These are phyloP conservation scores for Colletotrichum shisoi DNA, from an alignment of 2,329 filamentous ascomycete genomes.

Conservation along the genomic window DNA sequence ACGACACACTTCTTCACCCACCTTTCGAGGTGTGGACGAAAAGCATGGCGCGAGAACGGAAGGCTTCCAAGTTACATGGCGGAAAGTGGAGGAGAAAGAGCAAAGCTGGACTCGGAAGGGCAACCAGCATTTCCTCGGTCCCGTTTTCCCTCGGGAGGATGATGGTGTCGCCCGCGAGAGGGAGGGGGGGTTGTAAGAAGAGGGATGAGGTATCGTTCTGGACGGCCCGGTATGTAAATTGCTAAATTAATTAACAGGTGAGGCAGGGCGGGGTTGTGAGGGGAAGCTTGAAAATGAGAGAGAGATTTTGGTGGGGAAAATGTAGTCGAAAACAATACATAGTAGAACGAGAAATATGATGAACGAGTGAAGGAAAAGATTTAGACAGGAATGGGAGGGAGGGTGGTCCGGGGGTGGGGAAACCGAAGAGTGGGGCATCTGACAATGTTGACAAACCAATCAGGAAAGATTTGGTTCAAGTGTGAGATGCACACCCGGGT, in stretches of 20 bases:
- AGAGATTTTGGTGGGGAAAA: neutral
- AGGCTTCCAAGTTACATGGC: neutral
- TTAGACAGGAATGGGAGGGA: too few species aligned
- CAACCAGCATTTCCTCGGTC: neutral
- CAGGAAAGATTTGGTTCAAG: neutral
- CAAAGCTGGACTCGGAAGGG: constrained; percentile 7
- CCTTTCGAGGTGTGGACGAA: neutral
- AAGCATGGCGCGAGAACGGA: neutral
- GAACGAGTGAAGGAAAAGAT: neutral
- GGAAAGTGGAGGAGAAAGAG: neutral
- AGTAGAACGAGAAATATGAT: neutral
- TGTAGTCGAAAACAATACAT: neutral
- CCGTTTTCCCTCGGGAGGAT: neutral
- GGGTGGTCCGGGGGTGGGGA: constrained; percentile 3
- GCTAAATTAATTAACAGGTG: constrained; percentile 15
- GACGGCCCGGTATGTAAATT: constrained; percentile 4
- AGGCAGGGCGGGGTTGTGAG: neutral
- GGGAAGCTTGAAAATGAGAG: neutral
- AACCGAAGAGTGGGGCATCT: constrained; percentile 4
- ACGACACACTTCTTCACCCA: neutral
- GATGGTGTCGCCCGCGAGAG: neutral
- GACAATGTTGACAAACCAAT: neutral
- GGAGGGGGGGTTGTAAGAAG: neutral
- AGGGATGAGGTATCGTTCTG: neutral
- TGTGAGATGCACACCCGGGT: too few species aligned